phyloP scores from a whole-genome alignment of 2,329 filamentous ascomycete genomes.

The Helotiales sp. region DNA sequence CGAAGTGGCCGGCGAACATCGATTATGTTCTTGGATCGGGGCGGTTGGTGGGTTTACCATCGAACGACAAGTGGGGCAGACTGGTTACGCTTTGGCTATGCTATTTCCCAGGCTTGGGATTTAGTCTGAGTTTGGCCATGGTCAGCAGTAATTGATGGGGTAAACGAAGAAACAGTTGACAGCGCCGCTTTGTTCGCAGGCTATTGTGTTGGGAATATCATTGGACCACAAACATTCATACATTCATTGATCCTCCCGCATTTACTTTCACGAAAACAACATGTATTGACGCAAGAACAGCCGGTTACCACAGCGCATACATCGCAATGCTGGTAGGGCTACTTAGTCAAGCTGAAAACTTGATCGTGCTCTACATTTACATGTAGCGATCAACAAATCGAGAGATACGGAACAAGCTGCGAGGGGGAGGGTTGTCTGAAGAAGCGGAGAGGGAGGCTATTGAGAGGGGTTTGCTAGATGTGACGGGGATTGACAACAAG shows the following conservation, averaged over 20 bases:
- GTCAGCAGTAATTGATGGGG: constrained; percentile 58
- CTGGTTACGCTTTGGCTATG: constrained; percentile 63
- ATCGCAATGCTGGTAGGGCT: constrained; percentile 59
- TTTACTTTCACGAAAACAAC: constrained; percentile 22
- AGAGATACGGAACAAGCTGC: constrained; percentile 52
- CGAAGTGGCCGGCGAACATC: constrained; percentile 54
- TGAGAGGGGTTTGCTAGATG: constrained; percentile 59
- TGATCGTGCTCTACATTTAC: constrained; percentile 57
- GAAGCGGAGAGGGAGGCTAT: constrained; percentile 56
- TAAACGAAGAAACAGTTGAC: constrained; percentile 61
- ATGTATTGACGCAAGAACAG: constrained; percentile 38
- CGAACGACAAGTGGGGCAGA: constrained; percentile 59
- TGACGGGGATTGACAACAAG: constrained; percentile 60
- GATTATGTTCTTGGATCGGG: constrained; percentile 59
- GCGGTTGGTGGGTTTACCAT: constrained; percentile 56
- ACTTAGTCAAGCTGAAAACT: constrained; percentile 56
- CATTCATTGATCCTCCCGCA: neutral
- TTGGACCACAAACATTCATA: constrained; percentile 48
- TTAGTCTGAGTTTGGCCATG: constrained; percentile 58
- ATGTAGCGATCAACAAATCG: constrained; percentile 61
- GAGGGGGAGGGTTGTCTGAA: constrained; percentile 36
- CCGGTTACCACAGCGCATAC: constrained; percentile 40
- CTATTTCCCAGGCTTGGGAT: constrained; percentile 58
- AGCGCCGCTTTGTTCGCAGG: constrained; percentile 56
- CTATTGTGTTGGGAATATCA: constrained; percentile 60